These are phyloP conservation scores for Besnoitia besnoiti DNA, from an alignment of 169 alveolate species.

Conservation along the genomic window DNA sequence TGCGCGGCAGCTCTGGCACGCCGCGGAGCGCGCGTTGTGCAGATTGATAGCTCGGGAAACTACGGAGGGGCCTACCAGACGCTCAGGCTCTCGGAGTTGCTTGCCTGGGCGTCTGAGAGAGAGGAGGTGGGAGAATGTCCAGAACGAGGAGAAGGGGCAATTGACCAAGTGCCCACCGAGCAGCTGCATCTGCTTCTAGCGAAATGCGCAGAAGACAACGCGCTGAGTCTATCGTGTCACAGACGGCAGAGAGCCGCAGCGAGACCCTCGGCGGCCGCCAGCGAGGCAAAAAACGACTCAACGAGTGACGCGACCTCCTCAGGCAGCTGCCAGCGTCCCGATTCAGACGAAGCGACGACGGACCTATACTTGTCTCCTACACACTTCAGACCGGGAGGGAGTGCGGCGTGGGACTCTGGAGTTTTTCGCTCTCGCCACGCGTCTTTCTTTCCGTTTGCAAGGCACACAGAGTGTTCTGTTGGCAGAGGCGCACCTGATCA, in stretches of 20 bases:
- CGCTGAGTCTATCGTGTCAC: not conserved
- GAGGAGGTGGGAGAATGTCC: not conserved
- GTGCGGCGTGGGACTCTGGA: not conserved
- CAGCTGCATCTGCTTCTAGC: not conserved
- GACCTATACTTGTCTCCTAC: not conserved
- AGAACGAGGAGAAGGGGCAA: not conserved
- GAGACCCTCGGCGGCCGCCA: too few species aligned
- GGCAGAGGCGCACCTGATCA: not conserved
- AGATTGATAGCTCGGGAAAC: not conserved
- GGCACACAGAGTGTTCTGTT: not conserved
- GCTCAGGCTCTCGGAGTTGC: not conserved
- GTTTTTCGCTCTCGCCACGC: not conserved
- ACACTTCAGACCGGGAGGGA: not conserved
- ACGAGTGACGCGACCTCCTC: too few species aligned
- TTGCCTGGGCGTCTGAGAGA: not conserved
- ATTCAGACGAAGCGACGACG: not conserved
- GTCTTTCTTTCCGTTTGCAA: not conserved
- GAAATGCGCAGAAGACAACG: not conserved
- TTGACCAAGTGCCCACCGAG: not conserved
- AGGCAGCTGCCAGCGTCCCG: too few species aligned
- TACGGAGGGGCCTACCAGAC: slow-evolving; percentile 32
- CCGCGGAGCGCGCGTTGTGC: slow-evolving; percentile 2
- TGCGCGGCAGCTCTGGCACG: slow-evolving; percentile 23
- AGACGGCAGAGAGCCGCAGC: too few species aligned
- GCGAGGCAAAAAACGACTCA: too few species aligned